Base-by-base conservation (phyloP, 352 stramenopile genomes). In the Phytophthora chlamydospora region DNA sequence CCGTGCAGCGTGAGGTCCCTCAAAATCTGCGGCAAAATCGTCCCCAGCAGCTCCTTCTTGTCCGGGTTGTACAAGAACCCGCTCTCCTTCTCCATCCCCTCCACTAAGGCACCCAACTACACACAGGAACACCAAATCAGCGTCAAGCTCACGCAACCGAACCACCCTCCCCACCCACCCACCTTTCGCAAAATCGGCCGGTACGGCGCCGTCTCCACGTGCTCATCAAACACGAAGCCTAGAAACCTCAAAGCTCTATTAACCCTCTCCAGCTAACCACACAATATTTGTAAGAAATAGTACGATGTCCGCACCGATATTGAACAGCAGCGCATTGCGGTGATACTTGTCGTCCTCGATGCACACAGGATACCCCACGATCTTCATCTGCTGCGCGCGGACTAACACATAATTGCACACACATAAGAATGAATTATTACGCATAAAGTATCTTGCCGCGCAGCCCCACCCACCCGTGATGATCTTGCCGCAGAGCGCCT, bases 321-420 rank as follows among this genome's bases (percentile, higher is more conserved):
- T 97, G 65, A 96, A 97, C 16, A 94, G 76, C 51, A 97, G 75
- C 35, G 86, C 82, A 33, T 95, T 95, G 54, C 89, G 88, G 47
- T 93, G 73, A 71, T 97, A 97, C 68, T 97, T 96, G 76, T 93
- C 83, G 57, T 94, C 87, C 56, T 94, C 86, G 29, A 96, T 96
- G 63, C 82, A 96, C 21, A 96, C 82, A 0, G 87, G 87, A 43
- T 93, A 96, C 32, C 87, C 86, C 12, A 96, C 83, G 49, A 96
- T 93, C 70, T 91, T 93, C 66, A 91, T 83, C 43, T 89, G 63
- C 61, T 89, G 85, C 13, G 86, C 83, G 39, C 73, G 83, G 29
- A 96, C 83, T 90, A 27, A 2, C 13, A 38, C 12, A 33, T 3
- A 10, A 24, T 3, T 3, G 3, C 3, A 31, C 17, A 36, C 21